Conservation (phyloP, 176 grass and related monocot species). For the Cenchrus purpureus region DNA sequence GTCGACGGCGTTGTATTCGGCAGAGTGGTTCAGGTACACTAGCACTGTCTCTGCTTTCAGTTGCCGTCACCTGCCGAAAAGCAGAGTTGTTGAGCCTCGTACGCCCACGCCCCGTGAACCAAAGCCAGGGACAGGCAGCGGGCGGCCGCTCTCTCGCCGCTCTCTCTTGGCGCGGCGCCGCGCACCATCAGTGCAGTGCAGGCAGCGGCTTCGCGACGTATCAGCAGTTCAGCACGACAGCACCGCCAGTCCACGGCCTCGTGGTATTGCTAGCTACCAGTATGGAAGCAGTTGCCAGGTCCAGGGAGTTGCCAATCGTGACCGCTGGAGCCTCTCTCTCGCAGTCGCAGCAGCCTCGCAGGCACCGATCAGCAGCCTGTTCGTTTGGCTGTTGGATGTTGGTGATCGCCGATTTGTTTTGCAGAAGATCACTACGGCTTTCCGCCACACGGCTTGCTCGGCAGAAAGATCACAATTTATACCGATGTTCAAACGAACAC, state of each 20-base stretch:
- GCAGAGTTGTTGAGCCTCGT: neutral
- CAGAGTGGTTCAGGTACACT: neutral
- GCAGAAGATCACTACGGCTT: too few species aligned
- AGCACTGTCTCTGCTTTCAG: neutral
- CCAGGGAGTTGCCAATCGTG: neutral
- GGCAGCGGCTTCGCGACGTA: neutral
- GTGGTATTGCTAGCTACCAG: neutral
- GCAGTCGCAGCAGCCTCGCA: too few species aligned
- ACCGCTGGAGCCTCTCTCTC: too few species aligned
- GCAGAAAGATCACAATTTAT: too few species aligned
- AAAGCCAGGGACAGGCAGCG: too few species aligned
- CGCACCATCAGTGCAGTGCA: neutral
- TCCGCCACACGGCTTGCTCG: too few species aligned
- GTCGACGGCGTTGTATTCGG: neutral
- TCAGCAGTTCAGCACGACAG: neutral
- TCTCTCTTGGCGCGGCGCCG: neutral
- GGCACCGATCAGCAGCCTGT: too few species aligned
- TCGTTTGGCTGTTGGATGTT: too few species aligned
- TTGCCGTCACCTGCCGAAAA: constrained; percentile 14
- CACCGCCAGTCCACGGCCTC: neutral
- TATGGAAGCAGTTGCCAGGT: neutral
- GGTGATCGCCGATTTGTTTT: too few species aligned
- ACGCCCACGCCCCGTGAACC: neutral
- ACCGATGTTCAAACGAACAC: too few species aligned
- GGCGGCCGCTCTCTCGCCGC: too few species aligned